Base-by-base conservation (phyloP, 495 filamentous ascomycete species). In the Penicillium flavigenum region DNA sequence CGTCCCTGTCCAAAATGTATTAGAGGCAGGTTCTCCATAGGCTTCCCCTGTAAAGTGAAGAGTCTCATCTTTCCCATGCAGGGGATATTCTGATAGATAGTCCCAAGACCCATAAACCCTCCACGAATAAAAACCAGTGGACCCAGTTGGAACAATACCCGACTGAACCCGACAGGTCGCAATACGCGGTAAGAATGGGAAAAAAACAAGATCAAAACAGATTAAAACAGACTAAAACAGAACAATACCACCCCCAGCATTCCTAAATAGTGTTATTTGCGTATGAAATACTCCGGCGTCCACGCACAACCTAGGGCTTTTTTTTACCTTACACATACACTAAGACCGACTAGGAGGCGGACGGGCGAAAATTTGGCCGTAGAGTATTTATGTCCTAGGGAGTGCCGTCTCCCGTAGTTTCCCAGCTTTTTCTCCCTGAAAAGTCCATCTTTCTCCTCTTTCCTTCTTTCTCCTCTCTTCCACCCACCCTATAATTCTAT, bases 281-380 rank as follows among this genome's bases (percentile, higher is more conserved):
- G 47, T 54, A 46, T 60, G 51, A 58, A 62, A 63, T 62, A 63
- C 61, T 56, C 36, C 43, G 29, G 36, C 46, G 59, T 54, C 58
- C 61, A 38, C 48, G 66, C 64, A 67, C 63, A 66, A 60, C 67
- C 63, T 73, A 75, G 72, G 72, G 70, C 71, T 75, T 69, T 67
- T 65, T 66, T 41, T 43, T 53, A 53, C 58, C 48, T 54, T 57
- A 65, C 61, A 58, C 58, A 62, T 66, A 68, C 70, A 76, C 71
- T 69, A 71, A 64, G 63, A 65, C 66, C 59, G 65, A 70, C 66
- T 60, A 60, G 69, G 65, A 70, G 66, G 63, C 69, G 65, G 72
- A 69, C 68, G 65, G 65, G 71, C 71, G 71, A 76, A 76, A 76
- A 72, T 74, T 76, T 69, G 66, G 70, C 73, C 72, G 73, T 64